Base-by-base conservation (phyloP, 345 rosid species). In the Moringa oleifera region DNA sequence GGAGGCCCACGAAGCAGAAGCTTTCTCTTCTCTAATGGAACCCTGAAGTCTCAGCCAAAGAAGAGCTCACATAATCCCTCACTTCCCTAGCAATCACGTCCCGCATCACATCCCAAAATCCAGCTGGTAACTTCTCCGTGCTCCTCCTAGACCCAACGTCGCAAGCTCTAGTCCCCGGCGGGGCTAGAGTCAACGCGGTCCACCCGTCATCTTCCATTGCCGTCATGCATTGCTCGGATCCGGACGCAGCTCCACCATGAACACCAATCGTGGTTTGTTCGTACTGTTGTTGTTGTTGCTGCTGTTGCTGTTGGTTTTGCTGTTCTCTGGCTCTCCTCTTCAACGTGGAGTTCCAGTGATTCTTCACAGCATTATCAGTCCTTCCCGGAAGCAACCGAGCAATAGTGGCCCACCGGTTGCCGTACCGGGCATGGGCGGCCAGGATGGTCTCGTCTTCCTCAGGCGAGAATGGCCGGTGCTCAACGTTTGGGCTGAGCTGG, bases 21-120 rank as follows among this genome's bases (percentile, higher is more conserved):
- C n/a, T n/a, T n/a, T n/a, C n/a, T n/a, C n/a, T n/a, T n/a, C n/a
- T n/a, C 11, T 11, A 33, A 33, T 33, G 37, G 6, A 11, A 33
- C 11, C 11, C 11, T 33, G 37, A 33, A 33, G 37, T 4, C 5
- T 33, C 37, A 41, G 47, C 17, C 47, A 41, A 41, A 7, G 47
- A 4, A 15, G 85, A 80, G 51, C 68, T 77, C 73, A 85, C 75
- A 19, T 70, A 83, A 2, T 85, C 88, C 59, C 81, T 77, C 37
- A 85, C 91, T 73, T 85, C 91, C 69, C 73, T 83, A 15, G 91
- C 88, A 23, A 85, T 85, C 68, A 85, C 88, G 66, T 67, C 67
- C 66, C 81, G 81, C 91, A 83, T 83, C 71, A 1, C 78, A 59
- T 85, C 88, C 91, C 88, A 83, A 62, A 85, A 85, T 57, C 79